These are phyloP conservation scores for Citeromyces hawaiiensis DNA, from an alignment of 1,139 yeast genomes.

Conservation along the genomic window DNA sequence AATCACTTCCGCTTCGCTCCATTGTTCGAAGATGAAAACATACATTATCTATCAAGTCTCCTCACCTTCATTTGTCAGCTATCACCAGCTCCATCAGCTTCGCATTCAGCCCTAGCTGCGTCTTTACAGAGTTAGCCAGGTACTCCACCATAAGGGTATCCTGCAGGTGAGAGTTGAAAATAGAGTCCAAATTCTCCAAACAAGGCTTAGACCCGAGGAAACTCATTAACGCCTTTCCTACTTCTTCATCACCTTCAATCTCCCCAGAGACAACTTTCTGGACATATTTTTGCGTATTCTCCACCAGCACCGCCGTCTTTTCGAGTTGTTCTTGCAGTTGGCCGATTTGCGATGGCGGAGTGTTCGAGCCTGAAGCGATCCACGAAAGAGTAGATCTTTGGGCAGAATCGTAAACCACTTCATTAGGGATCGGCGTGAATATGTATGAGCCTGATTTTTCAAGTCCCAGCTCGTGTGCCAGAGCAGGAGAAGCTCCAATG, in stretches of 20 bases:
- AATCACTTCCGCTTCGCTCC: no score
- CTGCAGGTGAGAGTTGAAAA: constrained; percentile 64
- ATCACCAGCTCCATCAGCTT: constrained; percentile 45
- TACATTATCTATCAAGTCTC: constrained; percentile 1
- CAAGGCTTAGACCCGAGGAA: constrained; percentile 49
- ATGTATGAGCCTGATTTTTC: constrained; percentile 53
- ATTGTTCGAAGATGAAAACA: background rate
- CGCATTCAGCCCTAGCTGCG: constrained; percentile 72
- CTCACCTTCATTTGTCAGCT: constrained; percentile 3
- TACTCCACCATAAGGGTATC: constrained; percentile 78
- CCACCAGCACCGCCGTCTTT: constrained; percentile 45
- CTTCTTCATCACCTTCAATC: constrained; percentile 31
- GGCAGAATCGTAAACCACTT: constrained; percentile 43
- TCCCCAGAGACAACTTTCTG: constrained; percentile 28
- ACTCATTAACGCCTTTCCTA: constrained; percentile 33
- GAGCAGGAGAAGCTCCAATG: constrained; percentile 40
- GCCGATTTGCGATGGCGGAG: constrained; percentile 24
- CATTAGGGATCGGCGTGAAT: constrained; percentile 69
- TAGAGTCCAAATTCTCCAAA: constrained; percentile 40
- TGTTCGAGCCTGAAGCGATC: constrained; percentile 18
- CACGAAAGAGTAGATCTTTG: constrained; percentile 46
- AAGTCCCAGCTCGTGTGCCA: constrained; percentile 22
- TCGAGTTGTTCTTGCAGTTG: constrained; percentile 42
- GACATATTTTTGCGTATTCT: constrained; percentile 37
- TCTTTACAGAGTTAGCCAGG: constrained; percentile 73